These are phyloP conservation scores for Daedaleopsis nitida DNA, from an alignment of 768 basidiomycete genomes.

Conservation along the genomic window DNA sequence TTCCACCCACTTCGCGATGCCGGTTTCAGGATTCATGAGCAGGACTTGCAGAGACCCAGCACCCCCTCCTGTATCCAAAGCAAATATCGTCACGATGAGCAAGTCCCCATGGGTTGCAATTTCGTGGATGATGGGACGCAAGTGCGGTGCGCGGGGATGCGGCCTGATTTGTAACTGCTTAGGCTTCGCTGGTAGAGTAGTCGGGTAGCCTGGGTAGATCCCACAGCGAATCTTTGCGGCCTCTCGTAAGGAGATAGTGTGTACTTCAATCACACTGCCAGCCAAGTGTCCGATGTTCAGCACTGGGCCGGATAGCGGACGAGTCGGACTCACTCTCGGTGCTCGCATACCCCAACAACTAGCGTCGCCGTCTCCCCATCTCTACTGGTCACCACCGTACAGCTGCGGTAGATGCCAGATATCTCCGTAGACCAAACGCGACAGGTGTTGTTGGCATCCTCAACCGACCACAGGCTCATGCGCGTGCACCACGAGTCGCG, in stretches of 20 bases:
- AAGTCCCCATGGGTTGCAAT: slow-evolving; percentile 13
- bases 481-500: slow-evolving; percentile 35
- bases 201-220: slow-evolving; percentile 9
- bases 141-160: slow-evolving; percentile 18
- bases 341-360: slow-evolving; percentile 24
- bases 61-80: slow-evolving; percentile 20
- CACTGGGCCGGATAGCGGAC: not conserved
- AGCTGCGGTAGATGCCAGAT: slow-evolving; percentile 27
- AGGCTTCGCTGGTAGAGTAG: slow-evolving; percentile 1
- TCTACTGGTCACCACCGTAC: slow-evolving; percentile 17
- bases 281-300: not conserved
- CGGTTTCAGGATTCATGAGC: slow-evolving; percentile 20
- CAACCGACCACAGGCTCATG: slow-evolving; percentile 48
- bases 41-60: slow-evolving; percentile 25
- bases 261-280: slow-evolving; percentile 19
- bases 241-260: slow-evolving; percentile 17
- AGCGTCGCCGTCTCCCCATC: slow-evolving; percentile 22
- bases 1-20: slow-evolving; percentile 26
- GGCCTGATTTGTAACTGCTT: slow-evolving; percentile 15
- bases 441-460: slow-evolving; percentile 29
- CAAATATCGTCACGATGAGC: slow-evolving; percentile 25
- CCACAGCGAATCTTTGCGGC: slow-evolving; percentile 6
- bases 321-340: slow-evolving; percentile 24
- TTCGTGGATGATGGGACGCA: slow-evolving; percentile 22
- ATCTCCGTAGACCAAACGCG: slow-evolving; percentile 28